Evolutionary conservation across 495 filamentous ascomycete species (phyloP), one percentile per base, ranked within the genome.

Genomic region (Penicillium maclennaniae): DNA sequence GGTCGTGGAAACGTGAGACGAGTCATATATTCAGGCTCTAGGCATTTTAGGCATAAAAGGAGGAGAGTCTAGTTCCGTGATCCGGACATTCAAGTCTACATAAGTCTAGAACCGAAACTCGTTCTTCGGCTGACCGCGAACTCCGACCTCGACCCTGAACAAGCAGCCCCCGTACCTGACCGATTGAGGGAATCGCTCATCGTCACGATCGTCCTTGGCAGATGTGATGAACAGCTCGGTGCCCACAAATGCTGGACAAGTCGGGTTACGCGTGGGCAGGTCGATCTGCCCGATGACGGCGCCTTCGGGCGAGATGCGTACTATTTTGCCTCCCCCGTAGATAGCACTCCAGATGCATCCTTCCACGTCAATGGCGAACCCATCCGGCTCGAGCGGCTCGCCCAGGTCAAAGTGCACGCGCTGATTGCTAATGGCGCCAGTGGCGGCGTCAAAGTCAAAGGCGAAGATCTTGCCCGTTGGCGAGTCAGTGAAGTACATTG

Each of bases 401-500:
- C 60, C 65, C n/a, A 71, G 23, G 65, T 71, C 66, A 45, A 71
- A 71, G 54, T 69, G 63, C 21, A 85, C 74, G 50, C 87, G 79
- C 44, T 83, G 77, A 65, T 89, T 87, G 42, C 79, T 79, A 40
- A 89, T 77, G 40, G 68, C 68, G 7, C 89, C 89, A 5, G 77
- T 82, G 6, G 61, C 65, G 5, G 75, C 68, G 63, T 87, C 77
- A 67, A 86, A 96, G 68, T 91, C 86, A 69, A 85, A 93, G 25
- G 85, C 83, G 48, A 77, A 83, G 57, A 96, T 87, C 49, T 78
- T 79, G 37, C 77, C 78, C n/a, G 79, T 83, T 34, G 85, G 84
- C 17, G 88, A 86, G 74, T 96, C 83, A 39, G 85, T 89, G 68
- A 91, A 87, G 74, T 89, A 95, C 80, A 92, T 87, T 40, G 79